Evolutionary conservation across 768 basidiomycete species (phyloP), one percentile per base, ranked within the genome.

Genomic region (Auriscalpium vulgare): DNA sequence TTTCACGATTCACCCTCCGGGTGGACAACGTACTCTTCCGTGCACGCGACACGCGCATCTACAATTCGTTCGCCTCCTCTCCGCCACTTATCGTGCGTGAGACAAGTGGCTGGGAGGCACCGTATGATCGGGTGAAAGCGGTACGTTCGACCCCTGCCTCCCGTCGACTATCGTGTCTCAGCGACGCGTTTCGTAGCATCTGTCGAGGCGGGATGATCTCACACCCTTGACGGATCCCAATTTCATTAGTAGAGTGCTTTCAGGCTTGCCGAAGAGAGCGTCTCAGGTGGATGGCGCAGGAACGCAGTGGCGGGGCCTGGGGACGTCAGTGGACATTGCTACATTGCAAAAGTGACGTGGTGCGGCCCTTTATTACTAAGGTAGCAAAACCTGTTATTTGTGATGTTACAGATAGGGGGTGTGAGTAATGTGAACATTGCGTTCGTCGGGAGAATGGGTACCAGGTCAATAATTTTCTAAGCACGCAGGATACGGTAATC

Each of bases 11-110:
- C 68, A 92, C 88, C n/a, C 78, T 99, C 6, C 84, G 97, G 21
- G 94, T 99, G 49, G 97, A 99, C 67, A 82, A 87, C 54, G 95
- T 99, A 47, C 82, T 98, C 49, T 98, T 98, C 73, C 81, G 97
- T 45, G 81, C 82, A 38, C 84, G 80, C 62, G 97, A 99, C 65
- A 94, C 94, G 0, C 79, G 97, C 44, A 74, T 97, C 49, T 99
- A 90, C 65, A 91, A 95, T 67, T 85, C 87, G 0, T 92, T 97
- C 60, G 67, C 77, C 0, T 80, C 83, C 0, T 64, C 70, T 9
- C 78, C 82, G 8, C 81, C 83, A 1, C 66, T 81, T 36, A 67
- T 98, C 43, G 77, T 97, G 5, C 80, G 90, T 43, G 94, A 98
- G 68, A 75, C 79, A 17, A 84, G 82, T 54, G 97, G 95, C 4